A percentile compares a stretch with the other conserved stretches of the same genome.
These are phyloP conservation scores for Oenanthe sinensis DNA, from an alignment of 129 eudicot species.

Conservation along the genomic window DNA sequence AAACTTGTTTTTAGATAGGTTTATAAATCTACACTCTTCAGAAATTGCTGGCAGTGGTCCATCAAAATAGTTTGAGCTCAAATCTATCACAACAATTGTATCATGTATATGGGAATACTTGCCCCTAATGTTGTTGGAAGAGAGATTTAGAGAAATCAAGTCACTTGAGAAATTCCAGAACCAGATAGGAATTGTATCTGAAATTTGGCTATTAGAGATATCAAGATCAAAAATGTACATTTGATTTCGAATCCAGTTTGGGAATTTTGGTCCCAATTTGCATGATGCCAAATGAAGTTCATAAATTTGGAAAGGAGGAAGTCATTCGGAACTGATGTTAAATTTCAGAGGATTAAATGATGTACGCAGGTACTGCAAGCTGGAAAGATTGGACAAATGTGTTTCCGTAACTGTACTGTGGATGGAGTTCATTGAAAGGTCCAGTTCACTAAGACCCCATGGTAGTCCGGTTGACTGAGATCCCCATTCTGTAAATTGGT, in stretches of 20 bases:
- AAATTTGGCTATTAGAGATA: conserved; percentile 14
- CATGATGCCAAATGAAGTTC: conserved; percentile 3
- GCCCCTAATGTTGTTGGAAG: conserved; percentile 22
- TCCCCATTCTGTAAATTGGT: background rate
- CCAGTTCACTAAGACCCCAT: background rate
- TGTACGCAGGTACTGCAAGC: background rate
- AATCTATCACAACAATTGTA: background rate
- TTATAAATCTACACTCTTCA: background rate
- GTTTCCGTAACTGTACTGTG: background rate
- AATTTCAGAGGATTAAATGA: conserved; percentile 12
- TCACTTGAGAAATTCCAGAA: conserved; percentile 14
- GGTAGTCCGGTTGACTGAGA: background rate
- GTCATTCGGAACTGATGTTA: conserved; percentile 1
- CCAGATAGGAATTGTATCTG: conserved; percentile 22
- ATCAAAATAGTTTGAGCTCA: conserved; percentile 3
- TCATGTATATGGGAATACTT: background rate
- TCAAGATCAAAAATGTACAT: background rate
- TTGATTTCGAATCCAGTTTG: conserved; percentile 28
- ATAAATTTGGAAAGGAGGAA: conserved; percentile 9
- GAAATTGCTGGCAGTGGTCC: conserved; percentile 3
- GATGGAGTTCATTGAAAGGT: conserved; percentile 10
- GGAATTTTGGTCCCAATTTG: conserved; percentile 31
- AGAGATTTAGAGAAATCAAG: background rate
- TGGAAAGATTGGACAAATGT: conserved; percentile 5
- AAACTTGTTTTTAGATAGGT: conserved; percentile 15